Evolutionary conservation across 2,329 filamentous ascomycete species (phyloP).

Genomic region (Fusarium miscanthi): DNA sequence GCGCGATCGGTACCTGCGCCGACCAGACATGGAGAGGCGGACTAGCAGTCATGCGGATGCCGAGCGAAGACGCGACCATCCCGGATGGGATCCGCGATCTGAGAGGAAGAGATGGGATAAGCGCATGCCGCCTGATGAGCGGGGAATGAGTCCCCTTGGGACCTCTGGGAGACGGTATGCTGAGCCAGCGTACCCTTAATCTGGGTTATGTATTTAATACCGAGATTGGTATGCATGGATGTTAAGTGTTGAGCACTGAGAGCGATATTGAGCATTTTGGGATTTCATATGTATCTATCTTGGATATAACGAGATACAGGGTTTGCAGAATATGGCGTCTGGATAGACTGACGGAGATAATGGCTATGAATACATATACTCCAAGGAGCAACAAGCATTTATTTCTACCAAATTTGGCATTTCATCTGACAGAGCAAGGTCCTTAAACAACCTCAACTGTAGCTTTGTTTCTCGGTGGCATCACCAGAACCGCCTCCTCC

Average conservation of each 20-base stretch:
- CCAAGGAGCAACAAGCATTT: background rate
- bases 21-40: constrained; percentile 56
- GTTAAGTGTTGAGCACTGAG: background rate
- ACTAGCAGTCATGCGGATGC: constrained; percentile 64
- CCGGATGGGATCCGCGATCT: constrained; percentile 50
- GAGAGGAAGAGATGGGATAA: constrained; percentile 53
- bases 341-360: constrained; percentile 22
- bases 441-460: background rate
- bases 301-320: constrained; percentile 6
- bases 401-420: background rate
- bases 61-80: constrained; percentile 55
- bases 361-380: constrained; percentile 27
- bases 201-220: constrained; percentile 1
- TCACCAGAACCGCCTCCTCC: background rate
- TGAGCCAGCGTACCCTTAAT: constrained; percentile 49
- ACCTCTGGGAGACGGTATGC: constrained; percentile 54
- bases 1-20: constrained; percentile 52
- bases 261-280: constrained; percentile 16
- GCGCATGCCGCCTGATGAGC: constrained; percentile 48
- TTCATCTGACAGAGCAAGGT: background rate
- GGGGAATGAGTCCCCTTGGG: constrained; percentile 49
- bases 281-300: background rate
- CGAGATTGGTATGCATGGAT: background rate
- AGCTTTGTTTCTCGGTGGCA: background rate
- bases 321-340: constrained; percentile 25